Percentiles rank a stretch among this genome's conserved stretches.
Evolutionary conservation across 805 yeast species (phyloP).

Genomic region (Lipomyces lipofer): DNA sequence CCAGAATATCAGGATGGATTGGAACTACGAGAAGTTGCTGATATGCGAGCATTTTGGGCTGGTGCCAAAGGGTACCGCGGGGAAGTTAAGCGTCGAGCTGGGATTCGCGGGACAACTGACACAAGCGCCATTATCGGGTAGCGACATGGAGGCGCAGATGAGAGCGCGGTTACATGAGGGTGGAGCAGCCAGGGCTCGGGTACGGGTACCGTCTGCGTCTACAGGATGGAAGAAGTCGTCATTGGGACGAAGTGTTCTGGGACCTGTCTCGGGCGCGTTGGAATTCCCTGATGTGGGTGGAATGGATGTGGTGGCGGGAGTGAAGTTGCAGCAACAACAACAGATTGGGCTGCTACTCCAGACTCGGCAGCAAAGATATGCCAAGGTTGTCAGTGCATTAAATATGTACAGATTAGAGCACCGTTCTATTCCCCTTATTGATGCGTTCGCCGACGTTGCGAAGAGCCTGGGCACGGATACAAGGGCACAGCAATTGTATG

Average conservation of each 20-base stretch:
- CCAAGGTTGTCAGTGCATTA: conserved; percentile 66
- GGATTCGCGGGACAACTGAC: conserved; percentile 34
- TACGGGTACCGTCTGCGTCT: background rate
- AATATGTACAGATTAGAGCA: conserved; percentile 57
- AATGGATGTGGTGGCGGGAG: conserved; percentile 6
- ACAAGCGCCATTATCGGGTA: conserved; percentile 35
- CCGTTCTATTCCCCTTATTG: conserved; percentile 52
- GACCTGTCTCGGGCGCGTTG: conserved; percentile 36
- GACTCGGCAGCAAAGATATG: conserved; percentile 51
- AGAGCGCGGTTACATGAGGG: background rate
- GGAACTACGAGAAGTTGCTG: conserved; percentile 77
- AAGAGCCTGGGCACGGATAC: conserved; percentile 52
- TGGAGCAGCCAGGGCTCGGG: background rate
- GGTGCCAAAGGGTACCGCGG: conserved; percentile 35
- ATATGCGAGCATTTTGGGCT: conserved; percentile 72
- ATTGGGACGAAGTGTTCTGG: conserved; percentile 42
- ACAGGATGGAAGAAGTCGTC: conserved; percentile 40
- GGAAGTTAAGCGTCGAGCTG: conserved; percentile 18
- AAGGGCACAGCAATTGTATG: conserved; percentile 69
- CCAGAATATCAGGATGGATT: conserved; percentile 73
- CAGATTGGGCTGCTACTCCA: conserved; percentile 21
- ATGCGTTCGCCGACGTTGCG: conserved; percentile 61
- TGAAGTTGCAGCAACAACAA: conserved; percentile 9
- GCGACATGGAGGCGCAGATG: background rate
- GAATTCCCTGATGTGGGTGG: conserved; percentile 38